phyloP scores from a whole-genome alignment of 495 filamentous ascomycete species.

The Tetracladium setigerum region DNA sequence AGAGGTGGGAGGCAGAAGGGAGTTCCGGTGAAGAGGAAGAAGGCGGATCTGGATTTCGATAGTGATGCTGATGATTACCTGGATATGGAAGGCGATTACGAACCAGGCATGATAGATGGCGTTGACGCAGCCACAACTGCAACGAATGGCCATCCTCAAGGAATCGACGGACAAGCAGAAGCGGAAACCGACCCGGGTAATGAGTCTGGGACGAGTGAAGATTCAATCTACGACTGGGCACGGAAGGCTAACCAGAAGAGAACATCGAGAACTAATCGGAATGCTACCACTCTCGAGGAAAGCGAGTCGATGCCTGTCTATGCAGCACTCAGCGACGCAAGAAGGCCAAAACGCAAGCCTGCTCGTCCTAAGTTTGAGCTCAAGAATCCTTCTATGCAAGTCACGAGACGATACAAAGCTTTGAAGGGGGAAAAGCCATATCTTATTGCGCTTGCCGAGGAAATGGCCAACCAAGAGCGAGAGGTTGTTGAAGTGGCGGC shows the following conservation, averaged over 20 bases:
- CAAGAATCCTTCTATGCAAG: background rate
- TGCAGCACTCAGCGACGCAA: no score
- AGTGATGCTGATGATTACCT: conserved; percentile 15
- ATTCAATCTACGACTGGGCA: conserved; percentile 18
- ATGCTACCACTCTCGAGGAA: no score
- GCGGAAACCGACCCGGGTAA: background rate
- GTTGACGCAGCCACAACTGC: conserved; percentile 29
- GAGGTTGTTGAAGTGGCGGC: no score
- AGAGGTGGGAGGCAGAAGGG: conserved; percentile 18
- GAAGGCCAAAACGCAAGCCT: no score
- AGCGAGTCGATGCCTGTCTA: background rate
- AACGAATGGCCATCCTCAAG: background rate
- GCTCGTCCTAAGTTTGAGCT: background rate
- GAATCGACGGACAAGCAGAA: conserved; percentile 18
- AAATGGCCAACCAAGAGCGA: no score
- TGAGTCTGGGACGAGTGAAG: conserved; percentile 8
- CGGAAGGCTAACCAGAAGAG: conserved; percentile 26
- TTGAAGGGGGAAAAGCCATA: background rate
- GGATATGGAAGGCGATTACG: conserved; percentile 30
- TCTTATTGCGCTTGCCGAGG: no score
- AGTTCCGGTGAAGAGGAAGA: conserved; percentile 14
- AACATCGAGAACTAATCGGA: background rate
- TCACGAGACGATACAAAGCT: background rate
- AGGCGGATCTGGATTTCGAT: conserved; percentile 21
- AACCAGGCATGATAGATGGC: conserved; percentile 23